These are phyloP conservation scores for Metarhizium album DNA, from an alignment of 2,329 filamentous ascomycete species.

Conservation along the genomic window DNA sequence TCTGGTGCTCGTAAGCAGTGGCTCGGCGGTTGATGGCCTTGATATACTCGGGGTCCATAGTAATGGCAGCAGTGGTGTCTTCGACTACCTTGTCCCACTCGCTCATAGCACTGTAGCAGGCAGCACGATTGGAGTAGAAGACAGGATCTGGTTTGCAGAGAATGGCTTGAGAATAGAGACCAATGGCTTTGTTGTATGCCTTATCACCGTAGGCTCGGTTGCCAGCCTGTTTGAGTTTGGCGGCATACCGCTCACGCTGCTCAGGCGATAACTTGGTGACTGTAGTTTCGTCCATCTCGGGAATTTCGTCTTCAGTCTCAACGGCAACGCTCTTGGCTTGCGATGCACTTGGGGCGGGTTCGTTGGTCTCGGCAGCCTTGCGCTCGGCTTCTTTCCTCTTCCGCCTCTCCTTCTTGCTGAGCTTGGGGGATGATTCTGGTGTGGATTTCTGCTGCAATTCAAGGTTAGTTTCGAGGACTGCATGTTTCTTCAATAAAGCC, in stretches of 20 bases:
- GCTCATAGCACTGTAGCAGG: constrained; percentile 87
- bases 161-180: constrained; percentile 91
- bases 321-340: constrained; percentile 40
- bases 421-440: constrained; percentile 49
- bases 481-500: neutral
- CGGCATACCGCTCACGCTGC: constrained; percentile 76
- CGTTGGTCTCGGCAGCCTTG: constrained; percentile 38
- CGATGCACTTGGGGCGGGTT: constrained; percentile 23
- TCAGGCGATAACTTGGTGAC: constrained; percentile 42
- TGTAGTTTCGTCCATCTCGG: constrained; percentile 51
- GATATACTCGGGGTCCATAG: constrained; percentile 89
- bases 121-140: constrained; percentile 97
- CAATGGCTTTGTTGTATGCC: constrained; percentile 87
- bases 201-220: constrained; percentile 95
- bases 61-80: constrained; percentile 90
- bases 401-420: constrained; percentile 81
- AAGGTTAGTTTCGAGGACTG: neutral
- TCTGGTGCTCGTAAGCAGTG: constrained; percentile 90
- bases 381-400: constrained; percentile 73
- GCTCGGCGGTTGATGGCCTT: constrained; percentile 95
- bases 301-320: constrained; percentile 56
- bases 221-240: constrained; percentile 85
- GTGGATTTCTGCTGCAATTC: constrained; percentile 29
- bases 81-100: constrained; percentile 96
- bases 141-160: constrained; percentile 95